Base-by-base conservation (phyloP, 2,329 filamentous ascomycete genomes). In the Phialophora verrucosa region DNA sequence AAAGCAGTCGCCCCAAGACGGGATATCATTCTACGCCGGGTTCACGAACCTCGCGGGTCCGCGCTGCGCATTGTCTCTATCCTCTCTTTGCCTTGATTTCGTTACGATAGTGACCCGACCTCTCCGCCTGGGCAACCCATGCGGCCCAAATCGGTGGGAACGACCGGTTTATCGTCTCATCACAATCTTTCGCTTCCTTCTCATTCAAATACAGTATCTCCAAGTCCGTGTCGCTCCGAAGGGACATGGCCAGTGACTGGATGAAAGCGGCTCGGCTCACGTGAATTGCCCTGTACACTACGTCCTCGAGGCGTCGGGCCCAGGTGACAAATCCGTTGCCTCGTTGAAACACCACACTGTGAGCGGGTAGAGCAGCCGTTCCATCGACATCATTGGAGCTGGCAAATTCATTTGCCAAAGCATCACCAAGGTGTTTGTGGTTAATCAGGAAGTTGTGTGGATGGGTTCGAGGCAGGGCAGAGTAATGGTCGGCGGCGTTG, bases 241-340 rank as follows among this genome's bases (percentile, higher is more conserved):
- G 59, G 10, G 29, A 14, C 59, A 80, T 66, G 4, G 80, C 79
- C 20, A 74, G 73, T 2, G 77, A 75, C 69, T 82, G 80, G 5
- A 82, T 75, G 2, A 68, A 68, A 0, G 81, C 81, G 65, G 82
- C 82, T 66, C 75, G 74, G 62, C 76, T 74, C 0, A 81, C 82
- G 64, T 83, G 82, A 0, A 83, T 71, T 1, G 78, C 77, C 25
- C 78, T 71, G 57, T 77, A 76, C 8, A 83, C 79, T 1, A 74
- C 78, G 53, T 77, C 74, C 66, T 79, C 74, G 51, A 83, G 77
- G 61, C 72, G 75, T 0, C 69, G 68, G 1, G 76, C 80, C n/a
- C 78, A 67, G 2, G 76, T 74, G 1, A 80, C 80, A 69, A 80
- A 81, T 3, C 81, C 81, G 66, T 83, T 80, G 4, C 78, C 76